Percentiles rank a stretch among this genome's conserved stretches.
Evolutionary conservation across 176 grass and related monocot genomes (phyloP).

Genomic region (Calamus simplicifolius): DNA sequence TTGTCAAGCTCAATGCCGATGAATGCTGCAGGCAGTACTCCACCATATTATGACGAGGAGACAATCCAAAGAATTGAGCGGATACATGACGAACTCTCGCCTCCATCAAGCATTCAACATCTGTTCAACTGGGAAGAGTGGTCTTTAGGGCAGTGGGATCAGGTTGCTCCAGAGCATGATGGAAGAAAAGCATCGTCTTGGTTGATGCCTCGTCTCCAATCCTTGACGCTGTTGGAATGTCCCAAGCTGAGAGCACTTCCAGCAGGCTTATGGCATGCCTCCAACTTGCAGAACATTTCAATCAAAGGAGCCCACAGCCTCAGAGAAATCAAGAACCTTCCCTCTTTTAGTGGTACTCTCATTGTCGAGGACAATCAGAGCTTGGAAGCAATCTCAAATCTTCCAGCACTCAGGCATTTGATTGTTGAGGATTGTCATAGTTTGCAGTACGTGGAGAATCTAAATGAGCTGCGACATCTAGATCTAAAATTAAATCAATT

Average conservation of each 20-base stretch:
- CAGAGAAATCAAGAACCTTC: slow-evolving; percentile 22
- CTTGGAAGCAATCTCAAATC: slow-evolving; percentile 18
- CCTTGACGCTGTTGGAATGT: neutral
- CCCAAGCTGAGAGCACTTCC: slow-evolving; percentile 23
- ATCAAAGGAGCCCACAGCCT: neutral
- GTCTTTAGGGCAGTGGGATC: slow-evolving; percentile 2
- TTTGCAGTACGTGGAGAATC: slow-evolving; percentile 9
- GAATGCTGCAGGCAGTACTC: too few relatives aligned
- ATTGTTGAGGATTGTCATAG: neutral
- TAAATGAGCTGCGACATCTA: slow-evolving; percentile 2
- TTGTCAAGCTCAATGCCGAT: neutral
- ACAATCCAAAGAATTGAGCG: neutral
- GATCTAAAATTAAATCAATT: neutral
- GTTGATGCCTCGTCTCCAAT: neutral
- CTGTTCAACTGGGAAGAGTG: slow-evolving; percentile 31
- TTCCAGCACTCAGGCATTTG: slow-evolving; percentile 11
- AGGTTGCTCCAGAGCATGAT: neutral
- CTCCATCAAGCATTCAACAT: slow-evolving; percentile 15
- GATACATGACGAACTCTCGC: slow-evolving; percentile 8
- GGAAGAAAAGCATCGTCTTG: neutral
- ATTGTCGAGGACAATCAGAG: neutral
- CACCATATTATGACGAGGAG: neutral
- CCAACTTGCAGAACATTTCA: neutral
- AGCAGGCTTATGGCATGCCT: slow-evolving; percentile 1
- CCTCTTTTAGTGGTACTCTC: neutral